These are phyloP conservation scores for Hypholoma fasciculare DNA, from an alignment of 768 basidiomycete genomes.

Conservation along the genomic window DNA sequence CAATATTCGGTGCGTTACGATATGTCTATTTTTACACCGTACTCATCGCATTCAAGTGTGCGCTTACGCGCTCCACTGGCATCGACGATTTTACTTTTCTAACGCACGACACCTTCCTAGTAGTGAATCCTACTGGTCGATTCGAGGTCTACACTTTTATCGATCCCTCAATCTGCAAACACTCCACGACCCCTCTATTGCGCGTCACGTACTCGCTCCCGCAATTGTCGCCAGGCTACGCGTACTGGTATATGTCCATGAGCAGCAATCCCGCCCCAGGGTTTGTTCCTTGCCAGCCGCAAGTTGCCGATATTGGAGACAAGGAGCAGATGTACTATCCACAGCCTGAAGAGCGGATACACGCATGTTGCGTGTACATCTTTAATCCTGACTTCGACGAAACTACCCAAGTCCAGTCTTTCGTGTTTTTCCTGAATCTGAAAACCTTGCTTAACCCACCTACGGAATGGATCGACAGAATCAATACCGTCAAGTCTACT, in stretches of 20 bases:
- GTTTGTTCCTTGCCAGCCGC: constrained; percentile 29
- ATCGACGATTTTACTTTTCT: constrained; percentile 59
- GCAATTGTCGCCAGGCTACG: constrained; percentile 40
- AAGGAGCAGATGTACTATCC: constrained; percentile 43
- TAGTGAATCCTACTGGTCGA: constrained; percentile 44
- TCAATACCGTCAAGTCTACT: neutral
- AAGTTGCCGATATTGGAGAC: constrained; percentile 9
- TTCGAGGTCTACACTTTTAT: constrained; percentile 52
- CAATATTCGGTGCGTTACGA: constrained; percentile 38
- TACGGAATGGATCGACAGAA: constrained; percentile 23
- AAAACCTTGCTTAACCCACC: constrained; percentile 37
- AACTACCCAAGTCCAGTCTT: constrained; percentile 41
- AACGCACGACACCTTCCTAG: constrained; percentile 42
- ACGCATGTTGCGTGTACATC: constrained; percentile 49
- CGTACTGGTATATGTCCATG: constrained; percentile 56
- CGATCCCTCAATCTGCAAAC: constrained; percentile 27
- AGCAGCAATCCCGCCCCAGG: constrained; percentile 52
- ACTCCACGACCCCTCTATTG: constrained; percentile 28
- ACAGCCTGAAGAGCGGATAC: constrained; percentile 46
- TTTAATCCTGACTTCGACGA: constrained; percentile 39
- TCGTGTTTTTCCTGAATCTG: constrained; percentile 50
- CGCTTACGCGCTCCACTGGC: constrained; percentile 37
- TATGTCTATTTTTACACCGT: constrained; percentile 1
- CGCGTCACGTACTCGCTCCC: constrained; percentile 44
- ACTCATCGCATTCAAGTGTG: constrained; percentile 30